These are phyloP conservation scores for Fusarium newnesense DNA, from an alignment of 2,329 filamentous ascomycete species.

Conservation along the genomic window DNA sequence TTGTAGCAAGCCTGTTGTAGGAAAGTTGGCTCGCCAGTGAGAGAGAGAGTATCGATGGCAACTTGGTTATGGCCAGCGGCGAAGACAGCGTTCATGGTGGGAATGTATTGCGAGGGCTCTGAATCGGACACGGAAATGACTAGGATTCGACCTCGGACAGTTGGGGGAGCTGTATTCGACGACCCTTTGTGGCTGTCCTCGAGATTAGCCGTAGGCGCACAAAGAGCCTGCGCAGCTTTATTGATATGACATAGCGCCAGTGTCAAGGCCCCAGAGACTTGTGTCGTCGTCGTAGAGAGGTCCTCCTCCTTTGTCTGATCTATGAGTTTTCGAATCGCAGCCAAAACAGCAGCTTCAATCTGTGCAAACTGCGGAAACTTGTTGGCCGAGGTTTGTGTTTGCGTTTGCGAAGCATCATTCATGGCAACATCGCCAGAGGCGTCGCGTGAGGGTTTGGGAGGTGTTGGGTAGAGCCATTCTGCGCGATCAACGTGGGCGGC, in stretches of 20 bases:
- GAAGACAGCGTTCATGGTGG: conserved; percentile 98
- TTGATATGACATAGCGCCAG: conserved; percentile 92
- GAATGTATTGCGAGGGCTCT: conserved; percentile 92
- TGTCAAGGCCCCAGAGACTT: conserved; percentile 90
- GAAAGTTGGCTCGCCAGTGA: conserved; percentile 88
- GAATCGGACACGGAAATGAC: conserved; percentile 88
- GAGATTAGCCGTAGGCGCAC: conserved; percentile 62
- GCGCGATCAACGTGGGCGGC: conserved; percentile 89
- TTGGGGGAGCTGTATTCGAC: conserved; percentile 42
- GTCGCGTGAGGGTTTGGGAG: conserved; percentile 46
- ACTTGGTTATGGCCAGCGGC: conserved; percentile 89
- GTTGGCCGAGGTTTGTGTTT: conserved; percentile 68
- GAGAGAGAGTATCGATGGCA: conserved; percentile 89
- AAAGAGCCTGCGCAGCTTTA: conserved; percentile 76
- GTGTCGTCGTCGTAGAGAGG: conserved; percentile 80
- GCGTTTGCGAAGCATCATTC: conserved; percentile 56
- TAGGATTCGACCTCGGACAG: conserved; percentile 74
- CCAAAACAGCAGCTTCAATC: conserved; percentile 83
- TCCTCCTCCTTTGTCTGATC: conserved; percentile 71
- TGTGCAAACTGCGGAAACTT: conserved; percentile 94
- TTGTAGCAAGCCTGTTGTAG: conserved; percentile 86
- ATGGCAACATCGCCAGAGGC: conserved; percentile 67
- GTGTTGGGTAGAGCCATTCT: conserved; percentile 85
- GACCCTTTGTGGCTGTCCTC: conserved; percentile 51
- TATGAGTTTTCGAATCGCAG: conserved; percentile 79